Evolutionary conservation across 2,329 filamentous ascomycete genomes (phyloP), one percentile per base, ranked within the genome.

Genomic region (Claviceps maximensis): DNA sequence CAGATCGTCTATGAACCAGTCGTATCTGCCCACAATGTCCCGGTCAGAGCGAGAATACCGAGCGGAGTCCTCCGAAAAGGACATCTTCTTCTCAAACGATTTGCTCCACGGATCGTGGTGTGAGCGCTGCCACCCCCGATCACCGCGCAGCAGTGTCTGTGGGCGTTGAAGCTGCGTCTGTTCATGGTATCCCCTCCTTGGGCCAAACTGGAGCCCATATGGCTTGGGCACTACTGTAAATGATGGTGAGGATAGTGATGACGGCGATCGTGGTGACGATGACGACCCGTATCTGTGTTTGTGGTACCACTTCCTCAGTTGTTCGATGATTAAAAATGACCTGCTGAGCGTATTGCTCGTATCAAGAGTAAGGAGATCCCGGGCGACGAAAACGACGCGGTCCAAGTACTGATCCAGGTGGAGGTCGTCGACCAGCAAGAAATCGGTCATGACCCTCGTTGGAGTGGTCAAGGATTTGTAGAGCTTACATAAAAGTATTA

Each of bases 401-500:
- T 53, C 47, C 25, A 53, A 19, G 25, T 53, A 53, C 29, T 53
- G 13, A 1, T 47, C 52, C 29, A 53, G 23, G 9, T 36, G 42
- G 4, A 53, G 47, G n/a, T 53, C 48, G 40, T 47, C 52, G 4
- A 50, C 31, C 41, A 49, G 21, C 25, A 50, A 40, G 19, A 47
- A 27, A 4, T 38, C 21, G 23, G 38, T 40, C 19, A 46, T 21
- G 31, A 46, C 31, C 47, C 29, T 21, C 8, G 27, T 29, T 19
- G 52, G 36, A 5, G 10, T 25, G 19, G 21, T 29, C 10, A 50
- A 46, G 19, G 47, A 42, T 23, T 29, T 45, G 41, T 46, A 47
- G 17, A 53, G 47, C 40, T 53, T 53, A 41, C 52, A 53, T 23
- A 53, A 44, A 8, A 53, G 47, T 17, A 53, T 5, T 10, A 53